Evolutionary conservation across 192 early-diverging fungal species (phyloP).

Genomic region (Geranomyces michiganensis): DNA sequence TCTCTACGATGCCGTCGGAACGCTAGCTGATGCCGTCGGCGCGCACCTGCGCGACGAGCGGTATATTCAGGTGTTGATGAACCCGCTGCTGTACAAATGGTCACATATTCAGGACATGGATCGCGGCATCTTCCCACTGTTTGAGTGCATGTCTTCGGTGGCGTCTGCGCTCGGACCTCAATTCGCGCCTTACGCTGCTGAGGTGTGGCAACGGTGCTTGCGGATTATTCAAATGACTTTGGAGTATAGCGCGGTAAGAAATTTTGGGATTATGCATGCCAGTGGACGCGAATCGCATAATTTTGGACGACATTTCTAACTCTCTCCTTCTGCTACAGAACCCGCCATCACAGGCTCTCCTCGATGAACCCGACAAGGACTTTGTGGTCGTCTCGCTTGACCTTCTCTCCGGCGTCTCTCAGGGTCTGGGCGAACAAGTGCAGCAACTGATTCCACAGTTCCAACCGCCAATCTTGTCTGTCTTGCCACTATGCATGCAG

Average conservation of each 20-base stretch:
- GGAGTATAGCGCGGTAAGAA: constrained; percentile 46
- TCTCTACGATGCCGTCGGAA: constrained; percentile 96
- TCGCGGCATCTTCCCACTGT: constrained; percentile 90
- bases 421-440: constrained; percentile 80
- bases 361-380: constrained; percentile 88
- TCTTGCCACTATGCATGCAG: constrained; percentile 83
- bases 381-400: constrained; percentile 96
- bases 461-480: constrained; percentile 73
- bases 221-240: constrained; percentile 83
- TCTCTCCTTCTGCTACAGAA: not conserved
- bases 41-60: constrained; percentile 76
- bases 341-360: constrained; percentile 1
- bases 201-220: constrained; percentile 89
- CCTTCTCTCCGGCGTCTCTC: constrained; percentile 89
- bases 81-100: constrained; percentile 87
- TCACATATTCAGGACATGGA: constrained; percentile 77
- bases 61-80: constrained; percentile 85
- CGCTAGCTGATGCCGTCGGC: constrained; percentile 93
- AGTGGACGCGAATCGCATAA: not conserved
- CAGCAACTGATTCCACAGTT: constrained; percentile 66
- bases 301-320: no score
- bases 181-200: constrained; percentile 82
- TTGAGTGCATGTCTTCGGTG: constrained; percentile 91
- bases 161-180: constrained; percentile 83
- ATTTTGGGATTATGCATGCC: not conserved